Percentiles rank a stretch among this genome's conserved stretches.
Conservation (phyloP, 169 alveolate species). For the Plasmodium cynomolgi region DNA sequence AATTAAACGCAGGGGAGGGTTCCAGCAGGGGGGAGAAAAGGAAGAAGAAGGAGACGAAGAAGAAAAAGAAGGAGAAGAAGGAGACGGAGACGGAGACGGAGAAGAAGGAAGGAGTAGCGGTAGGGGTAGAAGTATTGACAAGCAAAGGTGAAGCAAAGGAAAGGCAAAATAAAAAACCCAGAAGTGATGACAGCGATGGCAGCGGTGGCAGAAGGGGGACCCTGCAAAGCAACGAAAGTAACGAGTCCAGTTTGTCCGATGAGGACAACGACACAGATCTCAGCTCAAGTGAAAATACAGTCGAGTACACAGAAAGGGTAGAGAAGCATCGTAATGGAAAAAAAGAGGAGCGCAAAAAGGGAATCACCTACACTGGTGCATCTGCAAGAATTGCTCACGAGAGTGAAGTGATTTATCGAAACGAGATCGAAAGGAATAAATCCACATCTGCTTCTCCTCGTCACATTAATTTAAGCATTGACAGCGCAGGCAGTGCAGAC, state of each 20-base stretch:
- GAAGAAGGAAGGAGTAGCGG: background rate
- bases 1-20: background rate
- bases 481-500: background rate
- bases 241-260: background rate
- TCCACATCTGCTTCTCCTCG: background rate
- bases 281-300: background rate
- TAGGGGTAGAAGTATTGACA: background rate
- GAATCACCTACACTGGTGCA: conserved; percentile 75
- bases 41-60: background rate
- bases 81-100: background rate
- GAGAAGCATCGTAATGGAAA: background rate
- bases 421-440: conserved; percentile 51
- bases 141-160: background rate
- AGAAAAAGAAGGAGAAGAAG: background rate
- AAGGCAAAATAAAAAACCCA: background rate
- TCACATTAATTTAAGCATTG: background rate
- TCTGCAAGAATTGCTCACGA: conserved; percentile 73
- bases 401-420: conserved; percentile 54
- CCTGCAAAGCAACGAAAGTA: background rate
- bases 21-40: background rate
- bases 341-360: conserved; percentile 27
- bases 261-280: background rate
- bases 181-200: background rate
- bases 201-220: background rate
- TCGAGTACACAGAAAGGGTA: background rate